phyloP scores from a whole-genome alignment of 371 early-diverging fungal species.

The Thermomucor indicae-seudaticae region DNA sequence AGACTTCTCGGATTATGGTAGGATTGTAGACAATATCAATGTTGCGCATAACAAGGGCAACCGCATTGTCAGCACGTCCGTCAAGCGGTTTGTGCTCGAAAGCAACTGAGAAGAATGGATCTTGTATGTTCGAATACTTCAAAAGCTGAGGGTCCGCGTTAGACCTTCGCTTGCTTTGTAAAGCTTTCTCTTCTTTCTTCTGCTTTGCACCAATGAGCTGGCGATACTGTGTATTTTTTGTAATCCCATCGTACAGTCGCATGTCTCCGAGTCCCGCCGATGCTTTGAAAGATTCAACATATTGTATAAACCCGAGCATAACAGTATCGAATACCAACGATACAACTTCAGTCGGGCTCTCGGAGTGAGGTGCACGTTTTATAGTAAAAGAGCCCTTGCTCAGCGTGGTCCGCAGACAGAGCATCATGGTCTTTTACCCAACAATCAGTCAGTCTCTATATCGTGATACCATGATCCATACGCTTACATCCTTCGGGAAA shows the following conservation, averaged over 20 bases:
- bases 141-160: conserved; percentile 17
- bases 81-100: conserved; percentile 89
- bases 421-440: conserved; percentile 53
- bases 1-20: conserved; percentile 64
- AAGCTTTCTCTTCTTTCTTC: conserved; percentile 24
- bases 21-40: conserved; percentile 92
- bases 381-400: conserved; percentile 84
- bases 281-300: conserved; percentile 67
- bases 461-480: too few relatives aligned
- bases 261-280: conserved; percentile 76
- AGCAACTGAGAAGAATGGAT: conserved; percentile 80
- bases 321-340: conserved; percentile 69
- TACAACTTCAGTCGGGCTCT: conserved; percentile 50
- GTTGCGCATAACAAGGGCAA: conserved; percentile 82
- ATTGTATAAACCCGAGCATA: conserved; percentile 47
- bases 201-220: conserved; percentile 81
- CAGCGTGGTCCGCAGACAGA: conserved; percentile 69
- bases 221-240: conserved; percentile 71
- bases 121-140: conserved; percentile 14
- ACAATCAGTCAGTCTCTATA: too few relatives aligned
- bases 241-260: conserved; percentile 77
- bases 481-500: conserved; percentile 72
- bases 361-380: conserved; percentile 60
- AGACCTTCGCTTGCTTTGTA: conserved; percentile 9
- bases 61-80: conserved; percentile 82